phyloP scores from a whole-genome alignment of 257 asterid species.

The Scutellaria galericulata region DNA sequence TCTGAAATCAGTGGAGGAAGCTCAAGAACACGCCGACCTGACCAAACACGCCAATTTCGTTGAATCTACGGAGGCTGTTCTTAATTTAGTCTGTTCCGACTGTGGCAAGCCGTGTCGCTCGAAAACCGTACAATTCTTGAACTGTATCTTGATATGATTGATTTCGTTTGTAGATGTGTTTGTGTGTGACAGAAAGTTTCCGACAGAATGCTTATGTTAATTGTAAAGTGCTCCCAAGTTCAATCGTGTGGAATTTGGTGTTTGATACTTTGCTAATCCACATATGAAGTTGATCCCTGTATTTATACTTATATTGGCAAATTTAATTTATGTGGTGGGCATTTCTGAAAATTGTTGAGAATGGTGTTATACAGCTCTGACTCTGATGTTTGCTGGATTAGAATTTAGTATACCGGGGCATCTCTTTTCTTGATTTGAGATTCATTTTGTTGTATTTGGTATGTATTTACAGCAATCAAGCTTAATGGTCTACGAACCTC shows the following conservation, averaged over 20 bases:
- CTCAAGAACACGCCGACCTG: conserved; percentile 96
- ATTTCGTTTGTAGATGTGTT: not conserved
- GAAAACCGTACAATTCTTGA: conserved; percentile 61
- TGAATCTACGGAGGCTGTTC: conserved; percentile 92
- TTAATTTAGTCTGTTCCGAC: conserved; percentile 73
- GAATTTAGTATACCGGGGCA: not conserved
- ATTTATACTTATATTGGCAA: not conserved
- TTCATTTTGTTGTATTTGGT: not conserved
- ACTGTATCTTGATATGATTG: conserved; percentile 9
- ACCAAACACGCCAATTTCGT: conserved; percentile 78
- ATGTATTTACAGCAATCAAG: not conserved
- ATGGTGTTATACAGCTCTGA: not conserved
- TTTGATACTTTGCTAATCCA: not conserved
- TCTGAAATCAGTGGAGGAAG: conserved; percentile 87
- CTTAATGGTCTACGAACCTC: not conserved
- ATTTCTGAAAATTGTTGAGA: not conserved
- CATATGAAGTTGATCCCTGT: not conserved
- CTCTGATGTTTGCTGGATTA: conserved; percentile 7
- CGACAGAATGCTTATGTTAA: not conserved
- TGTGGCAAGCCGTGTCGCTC: conserved; percentile 98
- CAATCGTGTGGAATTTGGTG: not conserved
- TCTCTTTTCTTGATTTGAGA: not conserved
- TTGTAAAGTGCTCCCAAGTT: not conserved
- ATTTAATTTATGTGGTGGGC: not conserved
- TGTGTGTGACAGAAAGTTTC: too few species aligned